Percentiles rank a stretch among this genome's conserved stretches.
Evolutionary conservation across 768 basidiomycete genomes (phyloP).

Genomic region (Brasilioporus rufonigricans): DNA sequence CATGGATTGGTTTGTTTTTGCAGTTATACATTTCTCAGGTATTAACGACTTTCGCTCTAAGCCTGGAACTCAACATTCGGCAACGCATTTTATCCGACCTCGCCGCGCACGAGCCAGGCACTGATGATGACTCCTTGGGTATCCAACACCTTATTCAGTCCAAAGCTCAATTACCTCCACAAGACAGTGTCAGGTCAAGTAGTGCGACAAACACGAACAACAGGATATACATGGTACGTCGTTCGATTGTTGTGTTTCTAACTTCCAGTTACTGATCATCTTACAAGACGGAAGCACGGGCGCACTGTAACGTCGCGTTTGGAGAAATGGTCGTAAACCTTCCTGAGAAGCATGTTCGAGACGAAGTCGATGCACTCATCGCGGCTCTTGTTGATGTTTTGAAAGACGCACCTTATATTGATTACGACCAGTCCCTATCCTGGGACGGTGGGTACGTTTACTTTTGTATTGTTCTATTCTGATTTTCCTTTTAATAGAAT

Average conservation of each 20-base stretch:
- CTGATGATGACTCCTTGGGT: conserved; percentile 44
- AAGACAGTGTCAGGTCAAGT: conserved; percentile 7
- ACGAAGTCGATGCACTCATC: conserved; percentile 52
- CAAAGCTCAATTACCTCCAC: conserved; percentile 49
- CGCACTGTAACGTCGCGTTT: conserved; percentile 82
- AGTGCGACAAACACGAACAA: conserved; percentile 12
- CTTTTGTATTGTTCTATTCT: background rate
- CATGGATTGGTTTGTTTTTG: conserved; percentile 50
- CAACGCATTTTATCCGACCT: conserved; percentile 76
- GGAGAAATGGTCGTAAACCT: conserved; percentile 73
- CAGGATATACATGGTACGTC: conserved; percentile 58
- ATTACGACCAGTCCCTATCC: conserved; percentile 75
- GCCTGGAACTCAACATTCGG: conserved; percentile 76
- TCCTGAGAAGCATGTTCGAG: conserved; percentile 48
- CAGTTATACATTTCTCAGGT: background rate
- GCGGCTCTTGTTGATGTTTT: conserved; percentile 65
- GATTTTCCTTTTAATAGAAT: conserved; percentile 49
- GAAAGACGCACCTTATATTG: conserved; percentile 66
- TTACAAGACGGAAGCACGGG: conserved; percentile 61
- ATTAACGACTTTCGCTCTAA: conserved; percentile 25
- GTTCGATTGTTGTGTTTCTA: background rate
- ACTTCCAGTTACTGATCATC: background rate
- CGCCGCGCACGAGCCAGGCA: conserved; percentile 52
- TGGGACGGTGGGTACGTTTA: conserved; percentile 63
- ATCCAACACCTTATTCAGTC: conserved; percentile 60